Conservation (phyloP, 2,329 filamentous ascomycete genomes). For the Pseudogymnoascus sp. region DNA sequence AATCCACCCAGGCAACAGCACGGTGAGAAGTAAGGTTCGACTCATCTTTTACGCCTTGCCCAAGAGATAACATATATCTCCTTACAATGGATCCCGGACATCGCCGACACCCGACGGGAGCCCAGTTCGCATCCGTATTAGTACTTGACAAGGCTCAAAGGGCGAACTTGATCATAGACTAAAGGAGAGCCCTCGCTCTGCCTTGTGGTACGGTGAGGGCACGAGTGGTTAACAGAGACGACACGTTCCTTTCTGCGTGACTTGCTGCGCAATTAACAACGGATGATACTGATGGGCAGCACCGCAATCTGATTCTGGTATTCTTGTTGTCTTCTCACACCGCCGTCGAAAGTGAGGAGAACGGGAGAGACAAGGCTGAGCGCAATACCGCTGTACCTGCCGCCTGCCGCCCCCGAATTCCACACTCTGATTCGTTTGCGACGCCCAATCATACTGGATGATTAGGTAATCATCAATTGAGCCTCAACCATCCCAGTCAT, state of each 20-base stretch:
- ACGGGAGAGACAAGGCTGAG: neutral
- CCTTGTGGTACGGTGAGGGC: neutral
- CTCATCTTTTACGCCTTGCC: neutral
- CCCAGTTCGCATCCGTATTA: neutral
- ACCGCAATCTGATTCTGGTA: neutral
- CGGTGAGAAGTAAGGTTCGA: neutral
- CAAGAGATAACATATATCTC: neutral
- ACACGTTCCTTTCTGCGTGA: neutral
- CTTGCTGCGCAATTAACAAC: neutral
- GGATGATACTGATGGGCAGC: neutral
- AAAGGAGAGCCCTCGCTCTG: neutral
- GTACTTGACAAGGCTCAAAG: neutral
- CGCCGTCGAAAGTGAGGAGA: neutral
- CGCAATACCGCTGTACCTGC: neutral
- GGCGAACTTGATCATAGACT: neutral
- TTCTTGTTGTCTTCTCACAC: neutral
- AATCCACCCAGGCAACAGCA: neutral
- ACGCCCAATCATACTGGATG: neutral
- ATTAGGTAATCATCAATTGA: neutral
- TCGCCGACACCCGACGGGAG: neutral
- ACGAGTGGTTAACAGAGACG: neutral
- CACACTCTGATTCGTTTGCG: neutral
- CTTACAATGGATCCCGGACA: neutral
- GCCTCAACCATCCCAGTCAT: neutral
- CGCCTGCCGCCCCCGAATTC: neutral